phyloP scores from a whole-genome alignment of 208 protist genomes.

The Acanthamoeba castellanii region DNA sequence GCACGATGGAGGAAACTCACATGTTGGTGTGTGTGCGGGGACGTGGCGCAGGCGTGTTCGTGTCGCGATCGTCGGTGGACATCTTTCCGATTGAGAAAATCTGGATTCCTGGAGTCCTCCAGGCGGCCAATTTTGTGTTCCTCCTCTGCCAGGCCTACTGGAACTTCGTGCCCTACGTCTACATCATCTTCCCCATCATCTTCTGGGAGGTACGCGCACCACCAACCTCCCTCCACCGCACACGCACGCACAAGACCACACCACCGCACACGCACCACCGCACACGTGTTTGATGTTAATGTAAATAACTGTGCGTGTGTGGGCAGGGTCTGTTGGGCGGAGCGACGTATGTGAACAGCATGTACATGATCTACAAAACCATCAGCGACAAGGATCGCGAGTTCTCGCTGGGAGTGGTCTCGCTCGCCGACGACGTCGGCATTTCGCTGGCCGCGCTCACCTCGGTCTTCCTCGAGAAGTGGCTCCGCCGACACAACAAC shows the following conservation, averaged over 20 bases:
- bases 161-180: slow-evolving; percentile 69
- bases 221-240: background rate
- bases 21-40: too few relatives aligned
- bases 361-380: slow-evolving; percentile 74
- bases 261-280: too few relatives aligned
- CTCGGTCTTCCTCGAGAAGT: slow-evolving; percentile 57
- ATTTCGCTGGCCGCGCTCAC: slow-evolving; percentile 58
- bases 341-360: slow-evolving; percentile 79
- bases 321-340: slow-evolving; percentile 79
- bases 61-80: slow-evolving; percentile 40
- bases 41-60: slow-evolving; percentile 62
- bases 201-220: slow-evolving; percentile 23
- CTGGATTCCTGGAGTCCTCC: slow-evolving; percentile 62
- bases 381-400: slow-evolving; percentile 41
- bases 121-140: slow-evolving; percentile 74
- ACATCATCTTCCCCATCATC: slow-evolving; percentile 29
- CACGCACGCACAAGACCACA: too few relatives aligned
- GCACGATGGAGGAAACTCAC: too few relatives aligned
- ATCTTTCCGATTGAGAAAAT: slow-evolving; percentile 72
- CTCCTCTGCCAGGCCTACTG: slow-evolving; percentile 74
- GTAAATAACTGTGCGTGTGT: background rate
- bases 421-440: slow-evolving; percentile 61
- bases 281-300: too few relatives aligned
- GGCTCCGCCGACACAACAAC: background rate
- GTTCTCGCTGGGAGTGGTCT: slow-evolving; percentile 75